A percentile compares a stretch with the other conserved stretches of the same genome.
phyloP scores from a whole-genome alignment of 2,329 filamentous ascomycete genomes.

The Aspergillus fumigatus region DNA sequence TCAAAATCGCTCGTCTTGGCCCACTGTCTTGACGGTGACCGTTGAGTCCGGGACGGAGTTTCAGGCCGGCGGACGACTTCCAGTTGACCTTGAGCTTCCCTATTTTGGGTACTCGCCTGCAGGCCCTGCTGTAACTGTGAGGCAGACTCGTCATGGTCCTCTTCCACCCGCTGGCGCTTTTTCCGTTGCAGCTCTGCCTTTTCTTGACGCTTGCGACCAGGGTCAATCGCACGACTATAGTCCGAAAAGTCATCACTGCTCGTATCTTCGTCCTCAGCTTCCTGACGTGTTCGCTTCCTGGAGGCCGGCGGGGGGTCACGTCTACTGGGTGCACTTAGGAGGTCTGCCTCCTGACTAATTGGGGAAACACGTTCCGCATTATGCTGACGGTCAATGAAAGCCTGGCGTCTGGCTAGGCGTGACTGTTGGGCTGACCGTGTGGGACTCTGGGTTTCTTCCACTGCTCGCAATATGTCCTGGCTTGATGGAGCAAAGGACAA shows the following conservation, averaged over 20 bases:
- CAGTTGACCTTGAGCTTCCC: background rate
- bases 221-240: slow-evolving; percentile 30
- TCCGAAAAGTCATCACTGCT: slow-evolving; percentile 44
- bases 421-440: background rate
- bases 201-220: slow-evolving; percentile 29
- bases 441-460: background rate
- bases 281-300: slow-evolving; percentile 15
- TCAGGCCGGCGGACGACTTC: background rate
- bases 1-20: background rate
- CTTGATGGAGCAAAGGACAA: background rate
- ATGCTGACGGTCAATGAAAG: slow-evolving; percentile 35
- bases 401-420: slow-evolving; percentile 4
- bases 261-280: slow-evolving; percentile 16
- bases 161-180: slow-evolving; percentile 6
- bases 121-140: slow-evolving; percentile 7
- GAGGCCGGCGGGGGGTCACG: slow-evolving; percentile 6
- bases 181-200: slow-evolving; percentile 19
- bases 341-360: slow-evolving; percentile 26
- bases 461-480: slow-evolving; percentile 8
- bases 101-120: background rate
- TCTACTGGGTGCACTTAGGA: slow-evolving; percentile 13
- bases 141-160: slow-evolving; percentile 2
- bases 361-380: slow-evolving; percentile 32
- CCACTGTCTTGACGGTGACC: background rate
- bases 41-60: background rate